Evolutionary conservation across 2,329 filamentous ascomycete species (phyloP), one percentile per base, ranked within the genome.

Genomic region (Colletotrichum godetiae): DNA sequence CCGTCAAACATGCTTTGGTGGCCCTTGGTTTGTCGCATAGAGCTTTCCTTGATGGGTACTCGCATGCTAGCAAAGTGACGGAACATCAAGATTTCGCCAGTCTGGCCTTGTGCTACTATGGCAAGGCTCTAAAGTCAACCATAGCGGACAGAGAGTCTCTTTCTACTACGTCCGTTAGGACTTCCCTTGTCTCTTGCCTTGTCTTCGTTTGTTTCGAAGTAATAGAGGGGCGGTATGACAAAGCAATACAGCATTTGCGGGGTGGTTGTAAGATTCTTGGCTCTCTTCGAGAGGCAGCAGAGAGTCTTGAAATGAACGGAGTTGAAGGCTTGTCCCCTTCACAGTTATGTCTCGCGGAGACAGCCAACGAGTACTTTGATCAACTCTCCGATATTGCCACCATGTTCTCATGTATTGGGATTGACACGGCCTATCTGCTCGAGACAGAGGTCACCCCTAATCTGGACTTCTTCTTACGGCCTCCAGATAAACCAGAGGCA

Each of bases 131-230:
- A 3, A 22, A 22, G 5, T n/a, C 59, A 5, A 42, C 37, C 7
- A 13, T 42, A 19, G 1, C 7, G 1, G 67, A 69, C 11, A n/a
- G 49, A 13, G 5, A 65, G 29, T 29, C 59, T 3, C 67, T 69
- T 4, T 57, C 60, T 22, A 24, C 59, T 22, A 58, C 15, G n/a
- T 57, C 67, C 2, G 11, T 65, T 0, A 52, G 59, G 10, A 69
- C 52, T 4, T 65, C 67, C 3, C 67, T 65, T 7, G 70, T 78
- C 0, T 77, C 76, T 27, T 78, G 77, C 33, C 52, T 78, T 0
- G 24, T 78, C 1, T 78, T 78, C 7, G 67, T 78, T 2, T 77
- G 77, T 0, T 76, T 78, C 8, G 77, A 78, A 57, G 60, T 76
- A 2, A 73, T 78, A 24, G 74, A 71, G 1, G 77, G 77, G 11